These are phyloP conservation scores for Gossypium aridum DNA, from an alignment of 441 rosid species.

Conservation along the genomic window DNA sequence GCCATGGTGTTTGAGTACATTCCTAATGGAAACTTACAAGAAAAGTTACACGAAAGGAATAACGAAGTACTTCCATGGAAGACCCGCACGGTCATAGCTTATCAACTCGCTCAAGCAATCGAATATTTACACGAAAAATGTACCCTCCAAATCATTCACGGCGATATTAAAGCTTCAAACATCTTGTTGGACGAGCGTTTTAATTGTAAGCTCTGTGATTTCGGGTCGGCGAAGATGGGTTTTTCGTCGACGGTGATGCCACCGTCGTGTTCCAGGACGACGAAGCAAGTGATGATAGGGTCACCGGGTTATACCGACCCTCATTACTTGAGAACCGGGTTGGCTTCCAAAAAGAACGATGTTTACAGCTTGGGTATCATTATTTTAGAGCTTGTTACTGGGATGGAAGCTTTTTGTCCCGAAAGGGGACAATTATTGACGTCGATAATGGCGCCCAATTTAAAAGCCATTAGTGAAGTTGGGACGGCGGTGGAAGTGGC, in stretches of 20 bases:
- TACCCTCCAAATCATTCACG: conserved; percentile 64
- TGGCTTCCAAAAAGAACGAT: conserved; percentile 75
- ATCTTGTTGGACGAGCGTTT: conserved; percentile 61
- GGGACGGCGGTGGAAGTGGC: conserved; percentile 17
- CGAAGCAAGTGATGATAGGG: conserved; percentile 58
- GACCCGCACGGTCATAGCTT: conserved; percentile 50
- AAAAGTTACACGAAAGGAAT: conserved; percentile 40
- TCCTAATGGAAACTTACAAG: conserved; percentile 64
- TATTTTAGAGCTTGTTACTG: conserved; percentile 62
- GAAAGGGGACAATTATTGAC: conserved; percentile 49
- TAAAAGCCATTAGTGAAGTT: conserved; percentile 18
- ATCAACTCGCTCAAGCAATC: conserved; percentile 59
- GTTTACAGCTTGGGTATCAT: conserved; percentile 75
- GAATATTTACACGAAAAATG: conserved; percentile 72
- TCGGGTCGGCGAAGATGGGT: conserved; percentile 79
- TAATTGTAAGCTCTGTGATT: conserved; percentile 77
- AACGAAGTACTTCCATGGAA: conserved; percentile 47
- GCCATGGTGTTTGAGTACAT: conserved; percentile 64
- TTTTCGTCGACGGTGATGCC: conserved; percentile 58
- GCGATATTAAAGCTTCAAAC: conserved; percentile 75
- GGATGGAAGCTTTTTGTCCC: conserved; percentile 58
- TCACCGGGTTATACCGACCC: conserved; percentile 91
- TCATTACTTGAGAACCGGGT: conserved; percentile 64
- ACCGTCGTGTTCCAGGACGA: conserved; percentile 25
- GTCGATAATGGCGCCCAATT: conserved; percentile 26